phyloP scores from a whole-genome alignment of 495 filamentous ascomycete species.

The Neurospora intermedia region DNA sequence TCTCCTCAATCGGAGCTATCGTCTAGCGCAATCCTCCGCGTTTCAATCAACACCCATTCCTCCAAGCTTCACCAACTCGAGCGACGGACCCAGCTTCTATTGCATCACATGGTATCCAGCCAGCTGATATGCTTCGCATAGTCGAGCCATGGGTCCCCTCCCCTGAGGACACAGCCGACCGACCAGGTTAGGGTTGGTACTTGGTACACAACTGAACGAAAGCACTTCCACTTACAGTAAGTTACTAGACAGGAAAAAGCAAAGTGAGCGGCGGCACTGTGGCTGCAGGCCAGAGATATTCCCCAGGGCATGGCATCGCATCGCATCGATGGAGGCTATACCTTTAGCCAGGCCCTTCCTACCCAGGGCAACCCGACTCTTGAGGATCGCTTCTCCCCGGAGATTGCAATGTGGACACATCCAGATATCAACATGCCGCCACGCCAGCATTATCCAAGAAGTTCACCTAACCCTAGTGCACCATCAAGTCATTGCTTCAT shows the following conservation, averaged over 20 bases:
- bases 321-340: background rate
- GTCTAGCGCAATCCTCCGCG: background rate
- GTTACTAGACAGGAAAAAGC: background rate
- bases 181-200: background rate
- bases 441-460: background rate
- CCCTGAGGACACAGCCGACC: too few species aligned
- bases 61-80: background rate
- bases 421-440: background rate
- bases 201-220: too few species aligned
- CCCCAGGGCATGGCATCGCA: background rate
- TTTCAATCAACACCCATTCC: background rate
- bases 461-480: background rate
- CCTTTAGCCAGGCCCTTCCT: background rate
- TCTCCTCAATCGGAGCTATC: background rate
- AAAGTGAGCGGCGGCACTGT: background rate
- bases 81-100: background rate
- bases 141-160: background rate
- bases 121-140: background rate
- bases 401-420: background rate
- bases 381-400: background rate
- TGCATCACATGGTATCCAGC: background rate
- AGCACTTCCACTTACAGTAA: background rate
- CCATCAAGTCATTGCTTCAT: background rate
- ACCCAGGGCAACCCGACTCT: background rate
- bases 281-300: background rate